Base-by-base conservation (phyloP, 331 rosid species). In the Stylosanthes scabra region DNA sequence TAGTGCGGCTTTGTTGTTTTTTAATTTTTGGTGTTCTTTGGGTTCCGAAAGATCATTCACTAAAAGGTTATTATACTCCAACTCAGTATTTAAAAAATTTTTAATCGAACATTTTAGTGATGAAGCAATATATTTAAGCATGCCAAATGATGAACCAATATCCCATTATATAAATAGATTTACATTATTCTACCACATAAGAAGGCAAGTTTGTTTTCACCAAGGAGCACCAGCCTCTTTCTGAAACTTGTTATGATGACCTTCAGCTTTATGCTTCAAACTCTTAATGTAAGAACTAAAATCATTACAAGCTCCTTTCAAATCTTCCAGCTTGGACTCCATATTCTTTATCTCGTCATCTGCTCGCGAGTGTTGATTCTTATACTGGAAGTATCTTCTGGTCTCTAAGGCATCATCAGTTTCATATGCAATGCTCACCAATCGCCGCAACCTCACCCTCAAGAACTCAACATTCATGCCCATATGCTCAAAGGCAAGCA, bases 401-500 rank as follows among this genome's bases (percentile, higher is more conserved):
- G 85, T 71, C 39, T 83, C 87, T 3, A 71, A 41, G 66, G 83
- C 79, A 41, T 63, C 85, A 74, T 69, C 78, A 1, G 83, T 82
- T 67, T 91, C 86, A 45, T 78, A 69, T 8, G 91, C 91, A 72
- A 93, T 74, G 80, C 85, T 79, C 8, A 84, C 82, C 42, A 91
- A 83, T 77, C 74, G 77, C 34, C 85, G 82, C 11, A 94, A 74
- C 2, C 87, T 80, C 5, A 54, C 65, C 44, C 88, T 88, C 73
- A 94, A 78, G 58, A 94, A 94, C 3, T 83, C 90, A 27, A 91
- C 90, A 67, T 88, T 88, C 96, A 89, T 88, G 57, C 96, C 96
- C 27, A 89, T 71, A 70, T 81, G 78, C 80, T 88, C 88, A 76
- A 94, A 91, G 34, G 91, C 93, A 11, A 66, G 77, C 69, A 94